Evolutionary conservation across 148 eudicot species (phyloP), one percentile per base, ranked within the genome.

Genomic region (Rhododendron williamsianum): DNA sequence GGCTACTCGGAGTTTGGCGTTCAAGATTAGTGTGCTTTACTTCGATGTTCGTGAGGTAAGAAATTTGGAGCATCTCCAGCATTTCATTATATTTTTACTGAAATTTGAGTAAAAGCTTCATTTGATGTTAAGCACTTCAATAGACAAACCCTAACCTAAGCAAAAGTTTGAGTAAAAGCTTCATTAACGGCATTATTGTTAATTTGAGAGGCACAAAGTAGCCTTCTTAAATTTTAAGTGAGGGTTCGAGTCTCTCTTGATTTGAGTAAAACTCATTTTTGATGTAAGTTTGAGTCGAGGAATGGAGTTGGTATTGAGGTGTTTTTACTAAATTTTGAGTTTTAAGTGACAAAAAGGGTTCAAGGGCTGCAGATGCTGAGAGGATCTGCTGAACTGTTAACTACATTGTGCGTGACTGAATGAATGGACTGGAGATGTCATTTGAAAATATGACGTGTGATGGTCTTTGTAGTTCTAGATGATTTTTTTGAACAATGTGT

Each of bases 11-110:
- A 97, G 99, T 90, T 91, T 97, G 95, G 94, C 99, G 11, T 97
- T 97, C 85, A 94, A 94, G 91, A 97, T 97, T 91, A 97, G 93
- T 86, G 99, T 97, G 89, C 94, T 97, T 82, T 97, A 97, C 79
- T 95, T 95, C 86, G 99, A 97, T 90, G 93, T 95, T 81, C 86
- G 86, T 6, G 88, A 92, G 93, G 96, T 94, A 92, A 27, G 33
- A 15, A 63, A 51, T 67, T 9, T 16, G 43, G 35, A 16, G n/a
- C 36, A 49, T 71, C 9, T 78, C 30, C 15, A 46, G 35, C 52
- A 52, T 77, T 21, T 23, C 21, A 27, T 27, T 25, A 10, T 67
- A 25, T 25, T 67, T 67, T 25, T 67, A 65, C 15, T 25, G 9
- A 21, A 58, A 58, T 58, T 58, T 58, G 65, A 58, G n/a, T 19